phyloP scores from a whole-genome alignment of 1,284 basidiomycete species.

The Tilletia caries region DNA sequence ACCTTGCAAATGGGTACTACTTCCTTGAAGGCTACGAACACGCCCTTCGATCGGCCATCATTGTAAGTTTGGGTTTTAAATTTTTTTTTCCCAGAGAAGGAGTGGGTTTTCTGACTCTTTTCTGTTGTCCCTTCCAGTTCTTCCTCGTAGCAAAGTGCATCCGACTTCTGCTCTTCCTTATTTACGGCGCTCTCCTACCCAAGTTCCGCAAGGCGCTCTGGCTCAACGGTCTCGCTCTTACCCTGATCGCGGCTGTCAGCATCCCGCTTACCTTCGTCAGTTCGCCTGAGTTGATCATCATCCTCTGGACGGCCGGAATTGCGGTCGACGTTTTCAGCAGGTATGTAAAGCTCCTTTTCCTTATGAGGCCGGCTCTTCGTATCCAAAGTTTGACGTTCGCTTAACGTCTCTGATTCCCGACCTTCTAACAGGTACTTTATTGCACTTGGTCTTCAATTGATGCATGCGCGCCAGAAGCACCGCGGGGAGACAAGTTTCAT shows the following conservation, averaged over 20 bases:
- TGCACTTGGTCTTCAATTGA: conserved; percentile 27
- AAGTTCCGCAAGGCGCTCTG: conserved; percentile 45
- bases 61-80: not conserved
- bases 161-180: conserved; percentile 32
- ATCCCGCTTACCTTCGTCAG: conserved; percentile 35
- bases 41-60: conserved; percentile 36
- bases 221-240: conserved; percentile 32
- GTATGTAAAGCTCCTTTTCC: not conserved
- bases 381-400: no score
- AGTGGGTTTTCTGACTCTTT: not conserved
- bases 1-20: conserved; percentile 21
- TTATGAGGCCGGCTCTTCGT: no score
- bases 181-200: conserved; percentile 44
- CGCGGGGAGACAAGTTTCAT: conserved; percentile 38
- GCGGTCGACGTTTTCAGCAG: conserved; percentile 27
- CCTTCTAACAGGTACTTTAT: conserved; percentile 29
- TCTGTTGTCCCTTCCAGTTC: conserved; percentile 19
- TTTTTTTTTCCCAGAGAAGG: not conserved
- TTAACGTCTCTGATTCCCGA: not conserved
- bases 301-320: conserved; percentile 36
- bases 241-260: conserved; percentile 36
- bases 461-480: conserved; percentile 31
- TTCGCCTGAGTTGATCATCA: conserved; percentile 27
- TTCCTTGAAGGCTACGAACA: conserved; percentile 33
- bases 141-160: conserved; percentile 43